Evolutionary conservation across 805 yeast species (phyloP), one percentile per base, ranked within the genome.

Genomic region (Sugiyamaella smithiae): DNA sequence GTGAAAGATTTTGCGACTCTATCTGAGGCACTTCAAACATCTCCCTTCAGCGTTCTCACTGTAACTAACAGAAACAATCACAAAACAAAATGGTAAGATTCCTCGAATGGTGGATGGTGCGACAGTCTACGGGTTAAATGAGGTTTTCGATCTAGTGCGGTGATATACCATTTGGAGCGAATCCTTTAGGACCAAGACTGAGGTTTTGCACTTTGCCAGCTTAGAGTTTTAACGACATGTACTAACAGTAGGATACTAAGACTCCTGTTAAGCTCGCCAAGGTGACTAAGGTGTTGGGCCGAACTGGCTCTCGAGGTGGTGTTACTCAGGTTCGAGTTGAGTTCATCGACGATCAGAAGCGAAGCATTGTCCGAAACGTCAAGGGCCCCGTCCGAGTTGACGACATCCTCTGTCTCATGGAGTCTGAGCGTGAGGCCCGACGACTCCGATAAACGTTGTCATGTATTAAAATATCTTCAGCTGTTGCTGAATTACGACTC

Each of bases 231-330:
- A n/a, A n/a, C n/a, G n/a, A n/a, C n/a, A n/a, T n/a, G 4, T 25
- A 14, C 43, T 40, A 40, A 40, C 43, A 25, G 16, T 32, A 63
- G 75, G 75, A 71, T 57, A 56, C 72, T 52, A 71, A 71, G 64
- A 62, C 72, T 53, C 96, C 96, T 74, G 97, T 91, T 71, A 93
- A 96, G 81, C 88, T 91, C 78, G 99, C 98, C 75, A 91, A 91
- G 84, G 99, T 91, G 73, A 88, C 88, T 79, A 93, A 91, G 82
- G 98, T 91, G 76, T 84, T 91, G 78, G 98, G 98, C 76, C 91
- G 99, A 81, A 91, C 99, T 85, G 99, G 99, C 75, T 91, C 99
- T 75, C 91, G 98, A 81, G 98, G 98, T 86, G 97, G 97, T 82
- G 96, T 88, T 77, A 88, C 96, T 78, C 96, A 88, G 78, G 96